These are phyloP conservation scores for Clonostachys byssicola DNA, from an alignment of 2,329 filamentous ascomycete species.

Conservation along the genomic window DNA sequence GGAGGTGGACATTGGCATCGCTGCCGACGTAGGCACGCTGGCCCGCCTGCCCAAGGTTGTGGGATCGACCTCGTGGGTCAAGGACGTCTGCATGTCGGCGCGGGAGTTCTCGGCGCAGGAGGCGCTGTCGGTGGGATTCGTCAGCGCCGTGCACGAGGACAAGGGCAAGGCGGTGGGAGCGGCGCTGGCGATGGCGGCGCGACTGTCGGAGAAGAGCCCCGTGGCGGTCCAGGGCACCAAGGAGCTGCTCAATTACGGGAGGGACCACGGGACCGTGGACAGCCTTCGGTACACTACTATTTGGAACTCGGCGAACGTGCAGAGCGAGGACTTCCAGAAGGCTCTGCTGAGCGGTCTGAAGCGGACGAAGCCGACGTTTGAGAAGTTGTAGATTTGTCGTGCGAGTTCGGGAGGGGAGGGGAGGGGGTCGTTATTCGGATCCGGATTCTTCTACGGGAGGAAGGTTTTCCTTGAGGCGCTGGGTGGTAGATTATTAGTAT, in stretches of 20 bases:
- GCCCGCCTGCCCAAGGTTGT: slow-evolving; percentile 70
- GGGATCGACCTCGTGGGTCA: slow-evolving; percentile 69
- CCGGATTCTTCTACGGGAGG: slow-evolving; percentile 47
- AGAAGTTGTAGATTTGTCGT: slow-evolving; percentile 60
- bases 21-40: slow-evolving; percentile 75
- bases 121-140: slow-evolving; percentile 65
- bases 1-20: slow-evolving; percentile 78
- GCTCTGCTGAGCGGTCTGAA: slow-evolving; percentile 74
- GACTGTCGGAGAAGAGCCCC: slow-evolving; percentile 78
- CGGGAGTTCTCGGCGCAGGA: slow-evolving; percentile 66
- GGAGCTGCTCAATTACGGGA: slow-evolving; percentile 76
- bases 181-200: slow-evolving; percentile 57
- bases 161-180: slow-evolving; percentile 61
- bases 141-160: slow-evolving; percentile 58
- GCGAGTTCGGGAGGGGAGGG: background rate
- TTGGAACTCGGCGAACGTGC: slow-evolving; percentile 83
- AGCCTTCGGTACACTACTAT: slow-evolving; percentile 78
- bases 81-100: slow-evolving; percentile 71
- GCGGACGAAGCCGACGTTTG: slow-evolving; percentile 77
- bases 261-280: slow-evolving; percentile 74
- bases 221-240: slow-evolving; percentile 86
- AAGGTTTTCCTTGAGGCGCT: slow-evolving; percentile 48
- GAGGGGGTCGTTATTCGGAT: slow-evolving; percentile 30
- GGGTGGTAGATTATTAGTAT: background rate
- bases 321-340: slow-evolving; percentile 71